Evolutionary conservation across 2,329 filamentous ascomycete species (phyloP), one percentile per base, ranked within the genome.

Genomic region (Beauveria sp.): DNA sequence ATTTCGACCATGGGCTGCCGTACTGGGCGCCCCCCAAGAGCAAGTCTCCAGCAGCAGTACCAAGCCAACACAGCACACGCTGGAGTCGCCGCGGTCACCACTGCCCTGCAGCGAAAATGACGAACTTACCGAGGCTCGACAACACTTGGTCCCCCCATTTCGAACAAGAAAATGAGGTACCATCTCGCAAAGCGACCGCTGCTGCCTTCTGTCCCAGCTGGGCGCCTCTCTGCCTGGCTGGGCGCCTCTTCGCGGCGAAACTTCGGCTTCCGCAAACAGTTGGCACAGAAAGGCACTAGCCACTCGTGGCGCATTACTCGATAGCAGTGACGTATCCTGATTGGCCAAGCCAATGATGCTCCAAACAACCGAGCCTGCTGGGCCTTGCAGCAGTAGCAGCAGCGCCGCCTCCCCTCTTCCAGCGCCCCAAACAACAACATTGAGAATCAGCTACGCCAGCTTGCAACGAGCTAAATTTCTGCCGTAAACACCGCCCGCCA

Each of bases 401-500:
- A n/a, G 49, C 26, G 28, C 59, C 51, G 34, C 49, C 53, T 42
- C 43, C 55, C 49, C 62, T 46, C 59, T 45, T 43, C 26, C 46
- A 28, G 40, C 42, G 50, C 50, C 31, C 34, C 55, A 56, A 60
- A 60, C 55, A 63, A 63, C 55, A 63, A 60, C 62, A 63, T 49
- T 60, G 28, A 22, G 34, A 57, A 60, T 60, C 62, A 63, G 43
- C 61, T 46, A 38, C 38, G 48, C 49, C 48, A 52, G 38, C 51
- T 38, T 55, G 45, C 50, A 18, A 40, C 53, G 48, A 56, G 61
- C 62, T 61, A 63, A 63, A 63, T 63, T 63, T 63, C 62, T 63
- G 62, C 62, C 62, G 31, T 61, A 60, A 61, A 63, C 62, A 63
- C 62, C 62, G 56, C 61, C 61, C 56, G 56, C 62, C 57, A 49